Percentiles rank a stretch among this genome's conserved stretches.
Evolutionary conservation across 2,329 filamentous ascomycete species (phyloP).

Genomic region (Colletotrichum melonis): DNA sequence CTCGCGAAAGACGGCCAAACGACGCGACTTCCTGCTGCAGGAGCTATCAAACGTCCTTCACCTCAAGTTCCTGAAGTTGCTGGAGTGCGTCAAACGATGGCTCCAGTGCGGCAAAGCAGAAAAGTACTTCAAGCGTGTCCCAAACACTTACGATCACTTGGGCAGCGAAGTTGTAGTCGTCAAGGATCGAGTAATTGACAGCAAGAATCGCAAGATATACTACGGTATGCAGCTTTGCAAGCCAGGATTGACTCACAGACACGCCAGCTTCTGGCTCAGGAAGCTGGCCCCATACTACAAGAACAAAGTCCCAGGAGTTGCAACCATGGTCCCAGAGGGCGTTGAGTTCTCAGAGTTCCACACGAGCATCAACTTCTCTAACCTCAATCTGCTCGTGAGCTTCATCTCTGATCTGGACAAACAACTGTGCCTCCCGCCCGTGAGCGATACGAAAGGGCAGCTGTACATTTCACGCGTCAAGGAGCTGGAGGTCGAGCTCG

Average conservation of each 20-base stretch:
- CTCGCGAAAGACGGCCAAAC: conserved; percentile 36
- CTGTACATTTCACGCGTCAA: background rate
- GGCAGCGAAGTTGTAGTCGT: conserved; percentile 50
- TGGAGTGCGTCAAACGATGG: conserved; percentile 52
- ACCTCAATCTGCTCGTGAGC: background rate
- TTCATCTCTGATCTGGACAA: background rate
- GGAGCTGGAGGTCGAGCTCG: background rate
- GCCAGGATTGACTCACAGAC: conserved; percentile 18
- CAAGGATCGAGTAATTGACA: conserved; percentile 52
- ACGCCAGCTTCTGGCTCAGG: background rate
- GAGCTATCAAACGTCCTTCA: conserved; percentile 58
- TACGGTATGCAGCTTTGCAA: conserved; percentile 59
- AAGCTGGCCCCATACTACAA: background rate
- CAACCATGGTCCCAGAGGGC: background rate
- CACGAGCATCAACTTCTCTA: background rate
- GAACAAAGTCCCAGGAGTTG: background rate
- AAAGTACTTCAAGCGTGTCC: conserved; percentile 55
- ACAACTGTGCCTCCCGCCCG: background rate
- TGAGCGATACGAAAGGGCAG: background rate
- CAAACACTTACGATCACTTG: conserved; percentile 47
- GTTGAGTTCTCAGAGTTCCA: background rate
- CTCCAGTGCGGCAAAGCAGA: conserved; percentile 48
- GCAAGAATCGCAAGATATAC: conserved; percentile 52
- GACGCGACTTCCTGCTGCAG: conserved; percentile 51
- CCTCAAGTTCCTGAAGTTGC: conserved; percentile 53